Evolutionary conservation across 2,329 filamentous ascomycete species (phyloP).

Genomic region (Fusarium anguioides): DNA sequence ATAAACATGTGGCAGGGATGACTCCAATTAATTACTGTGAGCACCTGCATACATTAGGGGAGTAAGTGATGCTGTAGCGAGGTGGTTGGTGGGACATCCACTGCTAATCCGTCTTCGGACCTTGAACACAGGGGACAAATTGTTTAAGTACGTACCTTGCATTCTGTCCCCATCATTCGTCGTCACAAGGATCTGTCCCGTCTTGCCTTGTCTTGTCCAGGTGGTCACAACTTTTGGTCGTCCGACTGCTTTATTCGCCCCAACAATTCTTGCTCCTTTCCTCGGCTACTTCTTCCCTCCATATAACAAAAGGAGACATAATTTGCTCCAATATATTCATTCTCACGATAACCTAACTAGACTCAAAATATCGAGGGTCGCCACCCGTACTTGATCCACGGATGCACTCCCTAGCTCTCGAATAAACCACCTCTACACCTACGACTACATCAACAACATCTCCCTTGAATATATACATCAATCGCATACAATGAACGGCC

Average conservation of each 20-base stretch:
- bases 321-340: constrained; percentile 1
- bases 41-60: constrained; percentile 20
- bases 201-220: constrained; percentile 34
- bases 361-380: constrained; percentile 24
- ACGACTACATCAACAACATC: background rate
- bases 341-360: constrained; percentile 14
- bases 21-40: constrained; percentile 8
- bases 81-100: constrained; percentile 26
- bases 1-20: constrained; percentile 23
- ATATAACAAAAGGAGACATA: background rate
- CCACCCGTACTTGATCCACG: constrained; percentile 29
- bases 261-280: constrained; percentile 31
- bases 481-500: constrained; percentile 74
- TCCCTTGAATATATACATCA: constrained; percentile 19
- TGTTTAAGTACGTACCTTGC: constrained; percentile 34
- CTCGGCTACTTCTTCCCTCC: background rate
- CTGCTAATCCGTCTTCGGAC: constrained; percentile 1
- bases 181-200: constrained; percentile 38
- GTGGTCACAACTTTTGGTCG: constrained; percentile 44
- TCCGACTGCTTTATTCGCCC: constrained; percentile 37
- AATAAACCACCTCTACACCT: constrained; percentile 19
- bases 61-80: background rate
- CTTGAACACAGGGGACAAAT: background rate
- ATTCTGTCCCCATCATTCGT: constrained; percentile 20
- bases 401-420: constrained; percentile 34